Percentiles rank a stretch among this genome's conserved stretches.
phyloP scores from a whole-genome alignment of 257 asterid genomes.

The Solanum sejunctum region DNA sequence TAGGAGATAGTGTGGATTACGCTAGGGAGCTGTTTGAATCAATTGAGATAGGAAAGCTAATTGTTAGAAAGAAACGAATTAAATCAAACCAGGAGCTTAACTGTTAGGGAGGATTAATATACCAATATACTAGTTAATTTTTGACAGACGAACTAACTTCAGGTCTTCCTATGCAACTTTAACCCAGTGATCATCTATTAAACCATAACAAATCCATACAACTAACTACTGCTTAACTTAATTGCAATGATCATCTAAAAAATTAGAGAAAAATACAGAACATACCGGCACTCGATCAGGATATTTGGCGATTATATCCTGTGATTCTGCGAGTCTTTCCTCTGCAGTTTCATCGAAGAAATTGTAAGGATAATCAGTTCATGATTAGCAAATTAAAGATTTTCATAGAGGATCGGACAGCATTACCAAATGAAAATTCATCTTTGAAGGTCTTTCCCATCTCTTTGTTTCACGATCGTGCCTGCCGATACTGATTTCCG shows the following conservation, averaged over 20 bases:
- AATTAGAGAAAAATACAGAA: background rate
- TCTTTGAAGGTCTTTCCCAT: slow-evolving; percentile 70
- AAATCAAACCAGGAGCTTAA: background rate
- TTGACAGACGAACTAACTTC: background rate
- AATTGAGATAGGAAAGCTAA: background rate
- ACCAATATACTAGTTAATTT: background rate
- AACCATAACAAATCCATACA: background rate
- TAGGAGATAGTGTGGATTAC: background rate
- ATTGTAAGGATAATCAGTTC: background rate
- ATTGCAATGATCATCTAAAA: background rate
- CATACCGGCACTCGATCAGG: slow-evolving; percentile 90
- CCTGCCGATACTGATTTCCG: background rate
- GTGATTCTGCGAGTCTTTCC: slow-evolving; percentile 59
- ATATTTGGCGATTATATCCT: slow-evolving; percentile 66
- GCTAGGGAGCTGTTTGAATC: background rate
- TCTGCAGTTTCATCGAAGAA: slow-evolving; percentile 23
- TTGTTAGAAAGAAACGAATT: background rate
- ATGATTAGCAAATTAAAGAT: background rate
- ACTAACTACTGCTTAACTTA: background rate
- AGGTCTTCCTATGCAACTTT: background rate
- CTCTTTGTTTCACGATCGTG: background rate
- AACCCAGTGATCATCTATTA: background rate
- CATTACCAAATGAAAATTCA: slow-evolving; percentile 44
- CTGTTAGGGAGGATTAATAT: background rate
- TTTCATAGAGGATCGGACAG: background rate